Evolutionary conservation across 208 protist species (phyloP).

Genomic region (Crithidia expoeki): DNA sequence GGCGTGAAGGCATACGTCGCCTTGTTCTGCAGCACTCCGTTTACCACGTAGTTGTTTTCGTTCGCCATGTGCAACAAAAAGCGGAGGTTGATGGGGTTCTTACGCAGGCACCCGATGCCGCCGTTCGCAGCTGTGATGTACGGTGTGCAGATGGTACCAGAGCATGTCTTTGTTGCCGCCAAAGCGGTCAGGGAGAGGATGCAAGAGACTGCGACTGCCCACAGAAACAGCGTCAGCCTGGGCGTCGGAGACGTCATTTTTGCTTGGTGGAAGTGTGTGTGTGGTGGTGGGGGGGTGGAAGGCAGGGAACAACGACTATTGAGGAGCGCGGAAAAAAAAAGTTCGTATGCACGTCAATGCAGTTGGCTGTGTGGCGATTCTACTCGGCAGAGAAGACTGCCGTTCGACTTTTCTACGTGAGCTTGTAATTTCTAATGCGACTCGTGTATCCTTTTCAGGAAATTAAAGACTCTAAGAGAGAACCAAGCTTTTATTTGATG

Average conservation of each 20-base stretch:
- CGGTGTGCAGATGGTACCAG: slow-evolving; percentile 32
- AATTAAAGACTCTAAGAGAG: too few species aligned
- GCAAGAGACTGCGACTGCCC: not conserved
- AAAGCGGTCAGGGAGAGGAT: slow-evolving; percentile 6
- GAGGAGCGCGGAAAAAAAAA: too few species aligned
- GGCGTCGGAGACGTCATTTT: not conserved
- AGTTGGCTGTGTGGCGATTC: too few species aligned
- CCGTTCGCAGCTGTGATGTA: slow-evolving; percentile 21
- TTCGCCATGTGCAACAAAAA: slow-evolving; percentile 65
- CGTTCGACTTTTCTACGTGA: too few species aligned
- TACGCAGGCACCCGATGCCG: slow-evolving; percentile 47
- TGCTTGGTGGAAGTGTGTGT: too few species aligned
- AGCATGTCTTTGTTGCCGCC: slow-evolving; percentile 11
- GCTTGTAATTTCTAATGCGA: too few species aligned
- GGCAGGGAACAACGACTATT: slow-evolving; percentile 2
- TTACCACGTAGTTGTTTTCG: slow-evolving; percentile 41
- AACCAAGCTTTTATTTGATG: too few species aligned
- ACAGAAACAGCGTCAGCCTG: slow-evolving; percentile 5
- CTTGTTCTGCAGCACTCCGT: slow-evolving; percentile 5
- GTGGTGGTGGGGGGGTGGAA: not conserved
- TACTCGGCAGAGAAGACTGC: too few species aligned
- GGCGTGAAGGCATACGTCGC: slow-evolving; percentile 81
- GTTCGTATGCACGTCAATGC: too few species aligned
- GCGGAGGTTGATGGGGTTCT: slow-evolving; percentile 65
- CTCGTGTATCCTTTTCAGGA: too few species aligned